Evolutionary conservation across 495 filamentous ascomycete species (phyloP), one percentile per base, ranked within the genome.

Genomic region (Neurospora sp.): DNA sequence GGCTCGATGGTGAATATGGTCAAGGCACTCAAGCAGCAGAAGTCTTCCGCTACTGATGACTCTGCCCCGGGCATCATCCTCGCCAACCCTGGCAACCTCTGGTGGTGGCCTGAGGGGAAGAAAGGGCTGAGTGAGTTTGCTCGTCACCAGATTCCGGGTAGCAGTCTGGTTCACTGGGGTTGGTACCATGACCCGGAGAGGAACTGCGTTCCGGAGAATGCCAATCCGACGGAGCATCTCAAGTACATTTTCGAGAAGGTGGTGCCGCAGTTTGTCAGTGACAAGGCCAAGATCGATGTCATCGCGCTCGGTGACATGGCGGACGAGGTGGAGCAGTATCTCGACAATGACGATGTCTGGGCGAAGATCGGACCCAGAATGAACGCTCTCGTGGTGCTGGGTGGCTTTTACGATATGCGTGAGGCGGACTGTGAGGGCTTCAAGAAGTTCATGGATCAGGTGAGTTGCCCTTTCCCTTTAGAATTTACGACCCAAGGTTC

Each of bases 11-110:
- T 95, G 40, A 81, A 86, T 39, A 83, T 95, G 76, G 85, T 90
- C 39, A 83, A 86, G 60, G 86, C 80, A 35, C 81, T 92, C 12
- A 81, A 86, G 38, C 72, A 75, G 39, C 80, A 82, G 74, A 44
- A 40, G 27, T 76, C 75, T 31, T 82, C 83, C 0, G 39, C 78
- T 3, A 71, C 75, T 12, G 81, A 85, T 71, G 3, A 73, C 0
- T 41, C 74, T 5, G 54, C 82, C 5, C 85, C 86, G 0, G 87
- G 86, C 14, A 78, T 97, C 71, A 81, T 96, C 8, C 84, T 95
- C 62, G 89, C 91, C 16, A 97, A 96, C 78, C 80, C 88, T 2
- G 93, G 92, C 7, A 88, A 95, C 79, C 77, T 92, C 18, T 77
- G 88, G 73, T 96, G 91, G 91, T 88, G 90, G 79, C 87, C 89